Base-by-base conservation (phyloP, 2,329 filamentous ascomycete species). In the Phyllosticta ampelicida region DNA sequence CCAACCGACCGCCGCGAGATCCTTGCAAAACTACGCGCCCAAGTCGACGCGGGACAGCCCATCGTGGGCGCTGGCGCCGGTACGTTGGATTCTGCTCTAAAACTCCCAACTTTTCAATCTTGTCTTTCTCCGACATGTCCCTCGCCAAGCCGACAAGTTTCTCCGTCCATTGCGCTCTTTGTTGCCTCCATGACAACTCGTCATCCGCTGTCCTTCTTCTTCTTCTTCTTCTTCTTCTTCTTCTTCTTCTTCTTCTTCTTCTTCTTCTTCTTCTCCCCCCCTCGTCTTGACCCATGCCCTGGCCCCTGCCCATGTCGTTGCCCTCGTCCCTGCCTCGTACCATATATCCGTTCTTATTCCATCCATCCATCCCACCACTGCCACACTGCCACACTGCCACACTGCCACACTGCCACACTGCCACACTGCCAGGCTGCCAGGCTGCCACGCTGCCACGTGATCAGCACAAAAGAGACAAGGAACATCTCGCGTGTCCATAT, bases 31-130 rank as follows among this genome's bases (percentile, higher is more conserved):
- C 79, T 88, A 28, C 76, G 77, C 51, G 70, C 76, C 19, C 77
- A 80, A 58, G 78, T 86, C 58, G 70, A 75, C 26, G 71, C 78
- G 60, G 80, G 80, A 30, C 78, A 78, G 51, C 75, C 82, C 57
- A 83, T 88, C 53, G 78, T 88, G 51, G 85, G 85, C n/a, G 85
- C 84, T 0, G 85, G 85, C 10, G 85, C 85, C 21, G 80, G 77
- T 76, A 70, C 56, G 65, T 56, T 9, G 49, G 23, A 26, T 8
- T 26, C 8, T 26, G 3, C 8, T 26, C 23, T 26, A 4, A 3
- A 26, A 26, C 8, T 26, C 23, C 23, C 3, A 26, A 11, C 18
- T 4, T 26, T 44, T 18, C n/a, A 44, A n/a, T 18, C 8, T 44
- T 44, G 5, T 44, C n/a, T n/a, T n/a, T 44, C n/a, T n/a, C n/a